Conservation (phyloP, 805 yeast species). For the Huiozyma sinensis region DNA sequence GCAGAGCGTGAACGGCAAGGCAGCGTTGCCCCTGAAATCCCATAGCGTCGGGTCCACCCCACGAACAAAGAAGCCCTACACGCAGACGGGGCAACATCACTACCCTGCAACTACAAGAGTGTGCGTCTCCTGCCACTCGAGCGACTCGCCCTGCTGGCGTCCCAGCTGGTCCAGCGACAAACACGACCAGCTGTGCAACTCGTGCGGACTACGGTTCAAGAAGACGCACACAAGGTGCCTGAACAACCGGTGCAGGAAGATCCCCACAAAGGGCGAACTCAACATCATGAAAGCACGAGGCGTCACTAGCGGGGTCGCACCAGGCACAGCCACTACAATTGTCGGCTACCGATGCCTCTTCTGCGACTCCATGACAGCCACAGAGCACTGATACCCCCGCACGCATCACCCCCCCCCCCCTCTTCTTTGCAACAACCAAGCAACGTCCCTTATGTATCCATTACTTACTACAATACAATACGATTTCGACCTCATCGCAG, state of each 20-base stretch:
- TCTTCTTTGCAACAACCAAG: too few relatives aligned
- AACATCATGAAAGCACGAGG: constrained; percentile 73
- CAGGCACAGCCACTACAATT: constrained; percentile 5
- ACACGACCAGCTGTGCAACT: constrained; percentile 93
- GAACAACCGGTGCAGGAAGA: constrained; percentile 62
- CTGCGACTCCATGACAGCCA: constrained; percentile 22
- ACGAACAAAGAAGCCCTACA: neutral
- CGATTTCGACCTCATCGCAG: too few relatives aligned
- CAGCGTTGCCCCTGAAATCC: neutral
- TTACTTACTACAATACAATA: too few relatives aligned
- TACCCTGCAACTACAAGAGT: constrained; percentile 32
- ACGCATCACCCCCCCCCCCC: too few relatives aligned
- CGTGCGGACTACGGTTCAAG: constrained; percentile 90
- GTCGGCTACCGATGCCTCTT: constrained; percentile 42
- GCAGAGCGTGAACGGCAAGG: constrained; percentile 3
- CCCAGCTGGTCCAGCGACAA: constrained; percentile 80
- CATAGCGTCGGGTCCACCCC: constrained; percentile 1
- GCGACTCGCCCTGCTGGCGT: constrained; percentile 95
- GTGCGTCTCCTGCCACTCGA: constrained; percentile 85
- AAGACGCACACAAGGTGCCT: constrained; percentile 89
- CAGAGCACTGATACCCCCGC: constrained; percentile 1
- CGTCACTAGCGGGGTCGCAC: constrained; percentile 15
- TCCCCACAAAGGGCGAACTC: constrained; percentile 96
- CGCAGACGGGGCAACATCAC: neutral
- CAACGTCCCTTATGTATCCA: too few relatives aligned